Conservation (phyloP, 331 rosid species). For the Cydonia oblonga region DNA sequence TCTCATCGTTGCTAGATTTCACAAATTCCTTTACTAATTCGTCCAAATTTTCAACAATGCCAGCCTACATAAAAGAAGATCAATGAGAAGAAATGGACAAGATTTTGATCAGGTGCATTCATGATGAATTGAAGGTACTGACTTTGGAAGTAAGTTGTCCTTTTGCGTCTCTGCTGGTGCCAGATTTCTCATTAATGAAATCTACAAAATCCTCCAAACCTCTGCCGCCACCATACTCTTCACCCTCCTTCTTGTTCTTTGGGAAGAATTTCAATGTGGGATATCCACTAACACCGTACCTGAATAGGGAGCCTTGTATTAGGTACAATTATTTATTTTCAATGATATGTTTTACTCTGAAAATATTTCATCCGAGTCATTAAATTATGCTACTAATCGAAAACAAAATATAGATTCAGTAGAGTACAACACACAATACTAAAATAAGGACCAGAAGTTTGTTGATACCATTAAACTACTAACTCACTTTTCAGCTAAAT, state of each 20-base stretch:
- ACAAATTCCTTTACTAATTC: conserved; percentile 61
- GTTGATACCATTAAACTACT: neutral
- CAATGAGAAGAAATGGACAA: neutral
- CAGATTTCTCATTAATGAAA: conserved; percentile 66
- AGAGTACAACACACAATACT: neutral
- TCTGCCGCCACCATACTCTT: conserved; percentile 66
- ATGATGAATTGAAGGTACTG: conserved; percentile 12
- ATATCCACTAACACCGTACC: conserved; percentile 69
- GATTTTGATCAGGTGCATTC: neutral
- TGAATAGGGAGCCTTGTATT: conserved; percentile 18
- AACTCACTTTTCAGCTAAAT: conserved; percentile 73
- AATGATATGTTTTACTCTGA: neutral
- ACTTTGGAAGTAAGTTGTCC: conserved; percentile 67
- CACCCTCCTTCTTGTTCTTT: conserved; percentile 67
- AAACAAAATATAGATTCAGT: conserved; percentile 6
- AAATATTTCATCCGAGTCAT: neutral
- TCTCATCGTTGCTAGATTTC: conserved; percentile 39
- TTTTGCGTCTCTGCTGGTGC: conserved; percentile 69
- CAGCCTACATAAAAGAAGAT: conserved; percentile 51
- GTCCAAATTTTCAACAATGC: conserved; percentile 35
- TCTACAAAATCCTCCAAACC: conserved; percentile 63
- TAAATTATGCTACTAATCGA: neutral
- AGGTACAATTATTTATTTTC: neutral
- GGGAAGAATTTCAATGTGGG: conserved; percentile 88
- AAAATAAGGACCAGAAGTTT: neutral